Conservation (phyloP, 179 eudicot species). For the Corrigiola litoralis region DNA sequence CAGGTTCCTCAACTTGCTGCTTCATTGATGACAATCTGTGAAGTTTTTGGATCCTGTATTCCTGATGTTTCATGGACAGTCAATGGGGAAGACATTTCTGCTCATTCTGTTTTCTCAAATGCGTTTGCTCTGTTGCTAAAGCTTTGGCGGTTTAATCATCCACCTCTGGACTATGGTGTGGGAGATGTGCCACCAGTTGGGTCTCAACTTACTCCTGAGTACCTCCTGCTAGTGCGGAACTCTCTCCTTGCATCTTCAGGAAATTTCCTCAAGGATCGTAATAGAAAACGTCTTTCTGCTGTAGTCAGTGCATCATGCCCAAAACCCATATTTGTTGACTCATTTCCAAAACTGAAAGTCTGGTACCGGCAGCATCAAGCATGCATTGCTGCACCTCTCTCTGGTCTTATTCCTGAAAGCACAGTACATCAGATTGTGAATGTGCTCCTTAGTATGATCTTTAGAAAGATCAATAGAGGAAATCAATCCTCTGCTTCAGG, state of each 20-base stretch:
- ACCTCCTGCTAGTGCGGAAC: slow-evolving; percentile 72
- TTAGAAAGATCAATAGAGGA: slow-evolving; percentile 59
- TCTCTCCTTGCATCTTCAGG: slow-evolving; percentile 66
- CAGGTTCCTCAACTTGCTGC: slow-evolving; percentile 97
- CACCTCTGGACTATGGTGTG: slow-evolving; percentile 81
- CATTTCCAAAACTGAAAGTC: slow-evolving; percentile 76
- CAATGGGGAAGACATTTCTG: slow-evolving; percentile 79
- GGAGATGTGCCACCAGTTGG: slow-evolving; percentile 98
- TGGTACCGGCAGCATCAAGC: slow-evolving; percentile 97
- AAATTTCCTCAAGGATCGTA: slow-evolving; percentile 42
- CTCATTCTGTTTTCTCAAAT: slow-evolving; percentile 81
- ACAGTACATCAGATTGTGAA: slow-evolving; percentile 86
- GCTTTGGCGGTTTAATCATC: slow-evolving; percentile 94
- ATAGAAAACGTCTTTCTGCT: slow-evolving; percentile 53
- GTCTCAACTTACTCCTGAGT: slow-evolving; percentile 89
- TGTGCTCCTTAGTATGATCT: slow-evolving; percentile 80
- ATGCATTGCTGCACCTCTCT: slow-evolving; percentile 88
- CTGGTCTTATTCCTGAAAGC: slow-evolving; percentile 80
- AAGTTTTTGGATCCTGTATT: slow-evolving; percentile 85
- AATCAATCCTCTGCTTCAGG: slow-evolving; percentile 66
- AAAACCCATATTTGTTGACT: slow-evolving; percentile 78
- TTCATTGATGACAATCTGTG: slow-evolving; percentile 92
- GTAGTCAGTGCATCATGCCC: slow-evolving; percentile 56
- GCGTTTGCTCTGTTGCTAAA: slow-evolving; percentile 89
- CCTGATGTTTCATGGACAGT: slow-evolving; percentile 74